phyloP scores from a whole-genome alignment of 1,284 basidiomycete species.

The Wolfiporia cocos region DNA sequence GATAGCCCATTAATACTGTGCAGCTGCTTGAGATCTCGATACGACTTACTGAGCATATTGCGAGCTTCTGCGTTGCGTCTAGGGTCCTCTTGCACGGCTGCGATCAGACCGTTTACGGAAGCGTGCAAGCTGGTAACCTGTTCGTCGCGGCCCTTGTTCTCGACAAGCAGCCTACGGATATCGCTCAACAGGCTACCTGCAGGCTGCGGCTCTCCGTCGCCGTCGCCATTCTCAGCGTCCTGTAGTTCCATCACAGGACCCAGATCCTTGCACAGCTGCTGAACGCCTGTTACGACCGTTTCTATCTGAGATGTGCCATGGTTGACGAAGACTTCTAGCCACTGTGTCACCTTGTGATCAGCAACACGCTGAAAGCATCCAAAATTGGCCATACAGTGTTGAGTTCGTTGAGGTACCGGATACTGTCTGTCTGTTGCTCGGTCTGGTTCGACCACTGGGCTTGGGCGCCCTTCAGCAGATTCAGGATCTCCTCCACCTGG shows the following conservation, averaged over 20 bases:
- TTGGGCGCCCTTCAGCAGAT: slow-evolving; percentile 39
- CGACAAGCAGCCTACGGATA: slow-evolving; percentile 36
- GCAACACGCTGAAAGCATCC: not conserved
- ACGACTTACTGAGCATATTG: slow-evolving; percentile 28
- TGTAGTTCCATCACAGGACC: slow-evolving; percentile 25
- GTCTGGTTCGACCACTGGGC: slow-evolving; percentile 40
- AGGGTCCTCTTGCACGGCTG: slow-evolving; percentile 33
- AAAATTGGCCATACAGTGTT: slow-evolving; percentile 42
- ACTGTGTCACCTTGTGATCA: slow-evolving; percentile 42
- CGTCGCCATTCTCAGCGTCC: slow-evolving; percentile 5
- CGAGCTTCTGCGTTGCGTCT: slow-evolving; percentile 30
- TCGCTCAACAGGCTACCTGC: slow-evolving; percentile 29
- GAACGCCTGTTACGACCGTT: slow-evolving; percentile 50
- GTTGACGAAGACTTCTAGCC: slow-evolving; percentile 78
- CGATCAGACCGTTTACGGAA: slow-evolving; percentile 42
- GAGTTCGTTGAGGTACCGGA: slow-evolving; percentile 69
- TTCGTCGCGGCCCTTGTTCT: slow-evolving; percentile 36
- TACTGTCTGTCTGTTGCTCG: slow-evolving; percentile 63
- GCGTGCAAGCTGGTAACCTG: slow-evolving; percentile 35
- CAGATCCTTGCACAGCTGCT: slow-evolving; percentile 52
- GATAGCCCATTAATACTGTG: slow-evolving; percentile 7
- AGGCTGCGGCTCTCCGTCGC: slow-evolving; percentile 3
- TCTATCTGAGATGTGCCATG: slow-evolving; percentile 69
- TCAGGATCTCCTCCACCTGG: slow-evolving; percentile 39
- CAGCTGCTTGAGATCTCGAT: not conserved